Percentiles rank a stretch among this genome's conserved stretches.
Evolutionary conservation across 2,329 filamentous ascomycete species (phyloP).

Genomic region (Pezicula radicicola): DNA sequence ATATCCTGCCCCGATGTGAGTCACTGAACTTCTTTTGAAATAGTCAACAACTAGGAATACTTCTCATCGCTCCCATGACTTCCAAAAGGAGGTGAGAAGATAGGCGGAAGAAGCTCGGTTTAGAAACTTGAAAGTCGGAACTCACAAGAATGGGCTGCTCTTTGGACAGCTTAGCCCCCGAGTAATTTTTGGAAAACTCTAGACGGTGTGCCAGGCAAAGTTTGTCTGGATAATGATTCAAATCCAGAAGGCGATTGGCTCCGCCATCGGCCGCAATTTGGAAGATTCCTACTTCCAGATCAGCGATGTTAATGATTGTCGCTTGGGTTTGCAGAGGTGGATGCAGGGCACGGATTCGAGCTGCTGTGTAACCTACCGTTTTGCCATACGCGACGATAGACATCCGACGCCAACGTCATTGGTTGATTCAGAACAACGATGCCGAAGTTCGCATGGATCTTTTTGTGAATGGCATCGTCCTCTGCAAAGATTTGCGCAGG

Average conservation of each 20-base stretch:
- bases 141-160: too few relatives aligned
- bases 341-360: too few relatives aligned
- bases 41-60: too few relatives aligned
- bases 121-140: too few relatives aligned
- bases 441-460: slow-evolving; percentile 32
- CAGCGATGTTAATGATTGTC: neutral
- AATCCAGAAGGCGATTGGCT: slow-evolving; percentile 68
- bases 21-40: neutral
- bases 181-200: too few relatives aligned
- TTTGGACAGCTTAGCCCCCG: too few relatives aligned
- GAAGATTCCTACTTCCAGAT: slow-evolving; percentile 48
- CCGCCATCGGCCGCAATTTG: slow-evolving; percentile 88
- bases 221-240: slow-evolving; percentile 26
- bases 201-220: too few relatives aligned
- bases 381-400: too few relatives aligned
- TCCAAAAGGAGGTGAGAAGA: too few relatives aligned
- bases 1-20: slow-evolving; percentile 43
- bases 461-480: neutral
- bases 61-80: too few relatives aligned
- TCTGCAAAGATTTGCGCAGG: too few relatives aligned
- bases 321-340: neutral
- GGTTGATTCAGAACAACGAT: slow-evolving; percentile 59
- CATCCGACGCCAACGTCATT: slow-evolving; percentile 33
- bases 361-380: neutral
- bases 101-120: too few relatives aligned